A percentile compares a stretch with the other conserved stretches of the same genome.
Conservation (phyloP, 2,329 filamentous ascomycete species). For the Microdochium nivale region DNA sequence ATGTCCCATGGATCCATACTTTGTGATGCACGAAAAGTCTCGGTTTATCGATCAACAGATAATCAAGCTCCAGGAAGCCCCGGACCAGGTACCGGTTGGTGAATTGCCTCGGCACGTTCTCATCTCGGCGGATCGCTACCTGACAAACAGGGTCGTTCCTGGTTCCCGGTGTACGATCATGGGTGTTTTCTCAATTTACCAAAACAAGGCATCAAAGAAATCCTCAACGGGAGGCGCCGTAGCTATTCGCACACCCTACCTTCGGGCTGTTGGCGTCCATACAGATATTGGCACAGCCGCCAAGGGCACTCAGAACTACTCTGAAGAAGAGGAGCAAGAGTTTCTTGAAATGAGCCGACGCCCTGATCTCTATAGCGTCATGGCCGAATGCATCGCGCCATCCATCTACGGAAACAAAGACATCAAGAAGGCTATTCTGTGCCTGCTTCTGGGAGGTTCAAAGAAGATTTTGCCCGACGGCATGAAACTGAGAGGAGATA, state of each 20-base stretch:
- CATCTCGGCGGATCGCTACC: constrained; percentile 90
- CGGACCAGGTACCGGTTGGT: constrained; percentile 94
- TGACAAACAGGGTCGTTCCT: constrained; percentile 92
- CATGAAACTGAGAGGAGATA: constrained; percentile 95
- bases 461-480: constrained; percentile 97
- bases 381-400: constrained; percentile 87
- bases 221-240: constrained; percentile 69
- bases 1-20: constrained; percentile 92
- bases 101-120: constrained; percentile 91
- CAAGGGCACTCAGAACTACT: constrained; percentile 76
- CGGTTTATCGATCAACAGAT: constrained; percentile 97
- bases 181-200: constrained; percentile 97
- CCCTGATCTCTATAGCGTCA: constrained; percentile 84
- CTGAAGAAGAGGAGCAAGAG: constrained; percentile 94
- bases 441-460: constrained; percentile 84
- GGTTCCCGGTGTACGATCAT: constrained; percentile 92
- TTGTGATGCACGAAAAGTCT: constrained; percentile 88
- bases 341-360: constrained; percentile 84
- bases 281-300: constrained; percentile 84
- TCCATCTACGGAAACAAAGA: constrained; percentile 95
- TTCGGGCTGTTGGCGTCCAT: constrained; percentile 86
- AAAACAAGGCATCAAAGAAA: constrained; percentile 79
- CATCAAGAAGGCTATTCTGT: constrained; percentile 96
- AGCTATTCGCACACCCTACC: constrained; percentile 89
- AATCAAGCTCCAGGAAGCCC: constrained; percentile 94